Conservation (phyloP, 2,329 filamentous ascomycete genomes). For the Fusarium sp. region DNA sequence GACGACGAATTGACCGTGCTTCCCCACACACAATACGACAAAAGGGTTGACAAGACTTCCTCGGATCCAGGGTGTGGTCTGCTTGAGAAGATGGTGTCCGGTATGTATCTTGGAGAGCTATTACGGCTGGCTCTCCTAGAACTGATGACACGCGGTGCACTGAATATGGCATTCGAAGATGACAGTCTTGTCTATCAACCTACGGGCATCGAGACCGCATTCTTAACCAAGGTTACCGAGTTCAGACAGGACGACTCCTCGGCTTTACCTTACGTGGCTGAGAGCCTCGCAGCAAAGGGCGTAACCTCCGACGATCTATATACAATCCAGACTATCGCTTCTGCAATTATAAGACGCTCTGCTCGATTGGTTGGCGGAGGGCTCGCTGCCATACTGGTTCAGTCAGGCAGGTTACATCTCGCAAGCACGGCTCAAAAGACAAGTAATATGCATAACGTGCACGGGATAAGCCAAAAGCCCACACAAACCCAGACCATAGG, state of each 20-base stretch:
- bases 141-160: rapidly evolving
- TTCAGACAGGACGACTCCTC: not conserved
- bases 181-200: not conserved
- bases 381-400: constrained; percentile 5
- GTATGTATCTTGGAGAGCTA: constrained; percentile 14
- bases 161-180: not conserved
- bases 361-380: constrained; percentile 16
- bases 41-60: constrained; percentile 5
- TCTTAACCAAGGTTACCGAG: not conserved
- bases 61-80: constrained; percentile 10
- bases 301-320: not conserved
- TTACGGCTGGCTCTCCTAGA: not conserved
- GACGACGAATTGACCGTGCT: constrained; percentile 1
- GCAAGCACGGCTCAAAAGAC: not conserved
- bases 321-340: not conserved
- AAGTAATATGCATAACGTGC: rapidly evolving
- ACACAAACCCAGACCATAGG: rapidly evolving
- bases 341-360: constrained; percentile 1
- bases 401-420: not conserved
- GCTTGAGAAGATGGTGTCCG: constrained; percentile 23
- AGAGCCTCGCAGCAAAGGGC: not conserved
- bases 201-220: not conserved
- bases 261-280: not conserved
- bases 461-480: not conserved
- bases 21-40: constrained; percentile 15